These are phyloP conservation scores for Aspergillus flavus DNA, from an alignment of 2,329 filamentous ascomycete genomes.

Conservation along the genomic window DNA sequence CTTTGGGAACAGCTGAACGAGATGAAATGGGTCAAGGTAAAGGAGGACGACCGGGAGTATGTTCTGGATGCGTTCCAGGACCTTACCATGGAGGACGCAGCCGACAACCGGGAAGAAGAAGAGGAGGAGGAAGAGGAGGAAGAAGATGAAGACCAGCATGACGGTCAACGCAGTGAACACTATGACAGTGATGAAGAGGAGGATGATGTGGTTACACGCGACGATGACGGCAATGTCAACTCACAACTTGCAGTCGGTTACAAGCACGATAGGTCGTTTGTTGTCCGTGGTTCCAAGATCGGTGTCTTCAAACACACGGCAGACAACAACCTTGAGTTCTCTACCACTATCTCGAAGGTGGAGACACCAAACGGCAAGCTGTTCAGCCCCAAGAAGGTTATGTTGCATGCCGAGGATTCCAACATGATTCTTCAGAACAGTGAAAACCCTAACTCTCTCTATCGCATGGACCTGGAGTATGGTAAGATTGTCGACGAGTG, in stretches of 20 bases:
- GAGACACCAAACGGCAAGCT: slow-evolving; percentile 82
- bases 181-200: slow-evolving; percentile 79
- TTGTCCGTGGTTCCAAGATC: slow-evolving; percentile 96
- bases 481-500: slow-evolving; percentile 98
- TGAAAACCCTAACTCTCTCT: slow-evolving; percentile 84
- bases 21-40: slow-evolving; percentile 89
- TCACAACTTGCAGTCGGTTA: slow-evolving; percentile 94
- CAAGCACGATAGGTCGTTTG: slow-evolving; percentile 95
- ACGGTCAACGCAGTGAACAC: slow-evolving; percentile 69
- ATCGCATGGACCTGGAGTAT: slow-evolving; percentile 96
- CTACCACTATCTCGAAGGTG: slow-evolving; percentile 95
- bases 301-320: slow-evolving; percentile 96
- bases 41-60: slow-evolving; percentile 90
- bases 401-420: slow-evolving; percentile 88
- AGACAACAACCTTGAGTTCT: slow-evolving; percentile 91
- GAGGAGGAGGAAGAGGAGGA: slow-evolving; percentile 62
- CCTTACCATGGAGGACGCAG: slow-evolving; percentile 81
- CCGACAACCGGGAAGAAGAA: slow-evolving; percentile 55
- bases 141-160: slow-evolving; percentile 63
- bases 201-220: slow-evolving; percentile 68
- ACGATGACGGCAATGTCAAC: slow-evolving; percentile 82
- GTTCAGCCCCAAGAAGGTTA: slow-evolving; percentile 94
- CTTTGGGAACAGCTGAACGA: slow-evolving; percentile 96
- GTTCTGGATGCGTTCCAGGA: slow-evolving; percentile 95
- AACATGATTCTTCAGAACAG: slow-evolving; percentile 87